These are phyloP conservation scores for Microsporum ferrugineum DNA, from an alignment of 2,329 filamentous ascomycete genomes.

Conservation along the genomic window DNA sequence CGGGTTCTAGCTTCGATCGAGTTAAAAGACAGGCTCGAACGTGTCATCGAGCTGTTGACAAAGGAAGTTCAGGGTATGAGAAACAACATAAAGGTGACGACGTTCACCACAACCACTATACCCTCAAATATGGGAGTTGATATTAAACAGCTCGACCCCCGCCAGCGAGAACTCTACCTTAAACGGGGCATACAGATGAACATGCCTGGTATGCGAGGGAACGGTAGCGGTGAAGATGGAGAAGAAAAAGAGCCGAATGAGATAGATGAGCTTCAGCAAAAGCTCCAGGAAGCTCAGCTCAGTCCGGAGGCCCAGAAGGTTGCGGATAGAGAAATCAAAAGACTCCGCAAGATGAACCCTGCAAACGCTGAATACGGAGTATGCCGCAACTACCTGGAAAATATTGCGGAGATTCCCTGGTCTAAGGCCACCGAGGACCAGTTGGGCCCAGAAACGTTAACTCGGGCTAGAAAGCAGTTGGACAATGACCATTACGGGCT, in stretches of 20 bases:
- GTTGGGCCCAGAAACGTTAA: slow-evolving; percentile 67
- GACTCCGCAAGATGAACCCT: slow-evolving; percentile 89
- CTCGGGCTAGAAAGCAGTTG: slow-evolving; percentile 72
- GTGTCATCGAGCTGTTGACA: slow-evolving; percentile 72
- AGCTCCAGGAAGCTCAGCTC: slow-evolving; percentile 67
- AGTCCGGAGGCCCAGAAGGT: slow-evolving; percentile 77
- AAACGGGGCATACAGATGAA: slow-evolving; percentile 36
- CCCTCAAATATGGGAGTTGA: slow-evolving; percentile 50
- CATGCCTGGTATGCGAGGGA: slow-evolving; percentile 28
- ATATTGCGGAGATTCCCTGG: slow-evolving; percentile 89
- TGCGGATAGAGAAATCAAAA: slow-evolving; percentile 77
- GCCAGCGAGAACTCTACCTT: slow-evolving; percentile 35
- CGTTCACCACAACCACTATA: slow-evolving; percentile 56
- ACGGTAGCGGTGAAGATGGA: slow-evolving; percentile 39
- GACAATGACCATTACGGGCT: slow-evolving; percentile 94
- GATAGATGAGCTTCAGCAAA: slow-evolving; percentile 81
- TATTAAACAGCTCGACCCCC: slow-evolving; percentile 40
- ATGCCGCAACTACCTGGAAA: slow-evolving; percentile 85
- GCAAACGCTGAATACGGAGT: slow-evolving; percentile 95
- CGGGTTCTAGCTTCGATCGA: slow-evolving; percentile 72
- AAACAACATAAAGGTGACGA: slow-evolving; percentile 73
- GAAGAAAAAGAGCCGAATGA: slow-evolving; percentile 80
- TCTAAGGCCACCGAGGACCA: slow-evolving; percentile 71
- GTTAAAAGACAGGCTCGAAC: slow-evolving; percentile 64
- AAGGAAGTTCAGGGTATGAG: slow-evolving; percentile 75